Evolutionary conservation across 805 yeast genomes (phyloP), one percentile per base, ranked within the genome.

Genomic region (Candida chauliodis): DNA sequence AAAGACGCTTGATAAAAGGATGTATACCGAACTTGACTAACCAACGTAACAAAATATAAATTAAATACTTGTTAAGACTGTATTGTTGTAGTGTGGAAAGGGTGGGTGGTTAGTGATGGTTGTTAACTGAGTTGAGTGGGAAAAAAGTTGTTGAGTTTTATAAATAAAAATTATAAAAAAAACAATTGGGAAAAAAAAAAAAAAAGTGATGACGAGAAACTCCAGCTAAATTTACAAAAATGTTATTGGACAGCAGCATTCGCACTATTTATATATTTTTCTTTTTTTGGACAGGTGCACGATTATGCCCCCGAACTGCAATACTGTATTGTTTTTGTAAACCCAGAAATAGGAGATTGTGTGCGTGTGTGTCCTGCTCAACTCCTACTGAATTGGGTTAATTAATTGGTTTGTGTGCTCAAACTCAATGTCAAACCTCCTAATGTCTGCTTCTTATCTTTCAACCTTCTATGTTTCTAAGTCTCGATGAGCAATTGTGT

Each of bases 61-160:
- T 27, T n/a, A 27, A 27, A 27, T 27, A 27, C 18, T 27, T 27
- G 30, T 27, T 27, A 10, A 5, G 10, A 15, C 6, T 25, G 28
- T 30, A 19, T 14, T 29, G 34, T 21, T 13, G 8, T 31, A 31
- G 8, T 31, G 18, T 31, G 8, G 13, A 7, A 7, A 10, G 7
- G 21, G 9, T 15, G 8, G 20, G 11, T 11, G 5, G 17, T 23
- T 14, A 10, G 26, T 23, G 34, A 16, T 31, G 34, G 25, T 21
- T 21, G 25, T 22, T 31, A 16, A 24, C 24, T 31, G 15, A 24
- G 34, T 31, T 21, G 25, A 10, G 5, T 31, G 34, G 34, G 26
- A 16, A 31, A 14, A 31, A 13, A n/a, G 34, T 31, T 31, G 34
- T 21, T 31, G 34, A n/a, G 25, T 30, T 18, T 9, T 13, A 23